These are phyloP conservation scores for Eucalyptus regnans DNA, from an alignment of 345 rosid genomes.

Conservation along the genomic window DNA sequence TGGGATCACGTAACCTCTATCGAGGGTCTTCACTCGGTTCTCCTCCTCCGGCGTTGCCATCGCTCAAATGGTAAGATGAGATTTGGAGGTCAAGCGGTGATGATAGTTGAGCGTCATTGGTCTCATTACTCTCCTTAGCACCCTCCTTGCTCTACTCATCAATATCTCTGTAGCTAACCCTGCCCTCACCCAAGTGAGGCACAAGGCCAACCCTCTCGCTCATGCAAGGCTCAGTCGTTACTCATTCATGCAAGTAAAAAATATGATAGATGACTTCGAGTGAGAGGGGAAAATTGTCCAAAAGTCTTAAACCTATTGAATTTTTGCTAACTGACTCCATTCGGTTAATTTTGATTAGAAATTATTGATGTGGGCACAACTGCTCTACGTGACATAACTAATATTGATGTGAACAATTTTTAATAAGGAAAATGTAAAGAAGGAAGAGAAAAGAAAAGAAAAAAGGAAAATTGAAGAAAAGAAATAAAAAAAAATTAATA, in stretches of 20 bases:
- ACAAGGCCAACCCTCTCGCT: not conserved
- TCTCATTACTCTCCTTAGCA: not conserved
- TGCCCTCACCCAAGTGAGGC: not conserved
- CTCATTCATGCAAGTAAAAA: not conserved
- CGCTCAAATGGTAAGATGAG: not conserved
- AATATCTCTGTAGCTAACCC: too few species aligned
- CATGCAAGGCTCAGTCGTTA: not conserved
- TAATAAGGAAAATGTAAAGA: too few species aligned
- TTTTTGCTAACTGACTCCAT: too few species aligned
- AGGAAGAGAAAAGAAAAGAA: too few species aligned
- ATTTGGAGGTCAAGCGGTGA: not conserved
- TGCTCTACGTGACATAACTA: too few species aligned
- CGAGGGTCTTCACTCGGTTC: not conserved
- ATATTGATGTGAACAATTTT: not conserved
- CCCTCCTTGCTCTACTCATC: not conserved
- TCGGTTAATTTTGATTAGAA: not conserved
- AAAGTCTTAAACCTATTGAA: not conserved
- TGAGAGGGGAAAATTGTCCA: not conserved
- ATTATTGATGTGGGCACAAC: fast-evolving
- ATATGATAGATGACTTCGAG: not conserved
- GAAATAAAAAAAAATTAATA: too few species aligned
- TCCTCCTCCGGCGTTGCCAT: not conserved
- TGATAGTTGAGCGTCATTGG: not conserved
- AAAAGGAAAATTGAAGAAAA: too few species aligned
- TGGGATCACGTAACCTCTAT: not conserved